Percentiles rank a stretch among this genome's conserved stretches.
Conservation (phyloP, 2,329 filamentous ascomycete genomes). For the Acephala macrosclerotiorum region DNA sequence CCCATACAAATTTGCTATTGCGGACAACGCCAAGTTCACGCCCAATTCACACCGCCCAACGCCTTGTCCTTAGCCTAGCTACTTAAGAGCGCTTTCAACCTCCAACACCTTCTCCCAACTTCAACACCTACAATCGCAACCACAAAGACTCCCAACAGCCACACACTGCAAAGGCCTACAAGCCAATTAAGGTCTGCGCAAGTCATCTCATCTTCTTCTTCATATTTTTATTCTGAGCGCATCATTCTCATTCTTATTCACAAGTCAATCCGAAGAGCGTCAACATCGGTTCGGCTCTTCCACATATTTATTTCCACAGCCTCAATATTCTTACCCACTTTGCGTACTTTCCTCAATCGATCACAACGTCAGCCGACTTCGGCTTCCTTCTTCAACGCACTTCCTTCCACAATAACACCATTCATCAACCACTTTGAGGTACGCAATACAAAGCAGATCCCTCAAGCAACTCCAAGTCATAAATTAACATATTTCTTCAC, state of each 20-base stretch:
- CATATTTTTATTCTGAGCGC: neutral
- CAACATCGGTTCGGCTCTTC: neutral
- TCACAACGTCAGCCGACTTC: neutral
- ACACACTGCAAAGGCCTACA: neutral
- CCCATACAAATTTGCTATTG: neutral
- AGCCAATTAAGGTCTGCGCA: neutral
- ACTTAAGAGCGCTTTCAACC: neutral
- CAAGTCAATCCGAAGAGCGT: neutral
- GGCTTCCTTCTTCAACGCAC: neutral
- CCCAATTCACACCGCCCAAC: neutral
- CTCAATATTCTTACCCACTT: neutral
- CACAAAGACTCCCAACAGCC: neutral
- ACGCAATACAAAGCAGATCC: neutral
- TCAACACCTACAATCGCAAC: neutral
- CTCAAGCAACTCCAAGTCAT: neutral
- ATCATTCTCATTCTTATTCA: neutral
- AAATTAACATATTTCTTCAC: neutral
- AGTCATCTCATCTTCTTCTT: neutral
- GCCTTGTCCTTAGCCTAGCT: neutral
- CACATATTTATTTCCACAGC: neutral
- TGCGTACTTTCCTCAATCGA: neutral
- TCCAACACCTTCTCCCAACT: neutral
- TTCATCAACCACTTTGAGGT: neutral
- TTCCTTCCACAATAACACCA: neutral
- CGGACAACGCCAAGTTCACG: too few relatives aligned